Evolutionary conservation across 805 yeast species (phyloP).

Genomic region (Wickerhamiella australiensis): DNA sequence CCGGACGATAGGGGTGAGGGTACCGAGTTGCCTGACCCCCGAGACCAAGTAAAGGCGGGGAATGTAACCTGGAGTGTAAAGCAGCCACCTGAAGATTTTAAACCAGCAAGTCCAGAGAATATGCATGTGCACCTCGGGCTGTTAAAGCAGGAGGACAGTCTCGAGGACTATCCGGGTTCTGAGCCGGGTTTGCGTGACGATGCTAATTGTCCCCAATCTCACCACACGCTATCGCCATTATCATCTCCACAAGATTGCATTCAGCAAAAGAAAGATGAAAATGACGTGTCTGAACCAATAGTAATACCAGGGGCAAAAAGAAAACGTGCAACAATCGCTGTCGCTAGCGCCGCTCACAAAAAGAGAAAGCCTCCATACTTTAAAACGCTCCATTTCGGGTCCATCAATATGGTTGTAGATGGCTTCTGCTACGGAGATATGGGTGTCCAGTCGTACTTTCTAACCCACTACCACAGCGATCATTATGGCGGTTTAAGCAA

Average conservation of each 20-base stretch:
- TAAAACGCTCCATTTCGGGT: constrained; percentile 26
- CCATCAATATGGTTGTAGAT: constrained; percentile 28
- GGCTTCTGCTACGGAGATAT: constrained; percentile 30
- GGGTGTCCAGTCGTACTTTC: constrained; percentile 26
- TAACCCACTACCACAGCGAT: constrained; percentile 77
- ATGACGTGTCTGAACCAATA: no score
- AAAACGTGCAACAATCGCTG: not conserved
- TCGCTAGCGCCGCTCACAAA: not conserved
- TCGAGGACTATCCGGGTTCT: not conserved
- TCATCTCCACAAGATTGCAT: not conserved
- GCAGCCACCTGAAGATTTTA: not conserved
- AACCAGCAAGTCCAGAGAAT: not conserved
- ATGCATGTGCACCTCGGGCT: not conserved
- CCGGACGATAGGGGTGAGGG: not conserved
- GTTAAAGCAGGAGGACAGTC: not conserved
- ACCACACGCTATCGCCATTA: not conserved
- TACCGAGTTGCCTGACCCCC: not conserved
- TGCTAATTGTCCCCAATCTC: not conserved
- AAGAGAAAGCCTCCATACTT: constrained; percentile 23
- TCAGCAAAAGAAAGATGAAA: no score
- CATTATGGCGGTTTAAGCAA: constrained; percentile 82
- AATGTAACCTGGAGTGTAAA: no score
- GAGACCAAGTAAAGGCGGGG: not conserved
- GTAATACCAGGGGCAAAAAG: not conserved
- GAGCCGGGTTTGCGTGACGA: not conserved